phyloP scores from a whole-genome alignment of 345 rosid genomes.

The Arabidopsis suecica region DNA sequence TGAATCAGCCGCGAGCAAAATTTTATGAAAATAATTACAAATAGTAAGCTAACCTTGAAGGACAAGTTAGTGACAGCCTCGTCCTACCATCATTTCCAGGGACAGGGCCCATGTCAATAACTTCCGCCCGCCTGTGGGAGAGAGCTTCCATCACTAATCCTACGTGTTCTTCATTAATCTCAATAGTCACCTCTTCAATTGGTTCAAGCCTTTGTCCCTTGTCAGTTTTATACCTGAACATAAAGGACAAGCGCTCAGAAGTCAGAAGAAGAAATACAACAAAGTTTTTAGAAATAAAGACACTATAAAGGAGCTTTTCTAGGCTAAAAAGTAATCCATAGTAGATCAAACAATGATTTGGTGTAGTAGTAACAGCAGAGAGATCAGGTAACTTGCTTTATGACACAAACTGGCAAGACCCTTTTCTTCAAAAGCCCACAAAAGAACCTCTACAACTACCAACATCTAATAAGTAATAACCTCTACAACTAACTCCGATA shows the following conservation, averaged over 20 bases:
- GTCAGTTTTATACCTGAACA: slow-evolving; percentile 83
- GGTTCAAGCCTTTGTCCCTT: slow-evolving; percentile 80
- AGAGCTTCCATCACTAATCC: slow-evolving; percentile 95
- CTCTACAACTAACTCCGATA: slow-evolving; percentile 7
- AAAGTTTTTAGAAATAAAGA: not conserved
- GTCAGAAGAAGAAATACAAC: not conserved
- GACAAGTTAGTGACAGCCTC: slow-evolving; percentile 85
- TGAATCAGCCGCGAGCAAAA: not conserved
- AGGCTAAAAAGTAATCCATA: not conserved
- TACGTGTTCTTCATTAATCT: slow-evolving; percentile 96
- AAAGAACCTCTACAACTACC: not conserved
- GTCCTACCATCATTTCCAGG: slow-evolving; percentile 90
- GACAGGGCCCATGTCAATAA: slow-evolving; percentile 93
- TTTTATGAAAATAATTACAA: not conserved
- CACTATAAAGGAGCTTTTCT: not conserved
- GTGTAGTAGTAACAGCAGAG: slow-evolving; percentile 8
- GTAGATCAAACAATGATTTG: slow-evolving; percentile 4
- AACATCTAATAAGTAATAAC: not conserved
- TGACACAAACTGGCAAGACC: slow-evolving; percentile 4
- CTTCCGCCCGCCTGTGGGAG: slow-evolving; percentile 88
- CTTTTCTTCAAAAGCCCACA: not conserved
- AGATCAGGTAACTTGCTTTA: slow-evolving; percentile 10
- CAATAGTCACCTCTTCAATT: slow-evolving; percentile 93
- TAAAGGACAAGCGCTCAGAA: slow-evolving; percentile 11
- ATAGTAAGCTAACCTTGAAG: slow-evolving; percentile 70